phyloP scores from a whole-genome alignment of 768 basidiomycete species.

The Naganishia kalamii region DNA sequence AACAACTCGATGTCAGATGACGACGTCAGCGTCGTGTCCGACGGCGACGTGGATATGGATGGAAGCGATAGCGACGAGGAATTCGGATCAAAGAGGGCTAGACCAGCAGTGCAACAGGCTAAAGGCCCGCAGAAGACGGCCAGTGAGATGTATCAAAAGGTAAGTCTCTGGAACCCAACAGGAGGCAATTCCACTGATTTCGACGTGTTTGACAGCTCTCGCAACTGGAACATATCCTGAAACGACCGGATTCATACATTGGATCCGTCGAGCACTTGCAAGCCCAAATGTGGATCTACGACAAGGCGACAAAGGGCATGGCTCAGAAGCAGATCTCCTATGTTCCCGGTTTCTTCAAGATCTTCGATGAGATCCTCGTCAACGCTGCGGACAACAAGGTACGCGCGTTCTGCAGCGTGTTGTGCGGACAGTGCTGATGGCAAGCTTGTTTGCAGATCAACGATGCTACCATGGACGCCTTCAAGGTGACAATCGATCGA shows the following conservation, averaged over 20 bases:
- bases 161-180: constrained; percentile 45
- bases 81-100: constrained; percentile 50
- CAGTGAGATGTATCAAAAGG: constrained; percentile 86
- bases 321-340: constrained; percentile 61
- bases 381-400: constrained; percentile 99
- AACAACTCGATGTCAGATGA: constrained; percentile 40
- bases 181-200: not conserved
- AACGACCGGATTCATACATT: constrained; percentile 61
- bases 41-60: constrained; percentile 51
- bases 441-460: constrained; percentile 62
- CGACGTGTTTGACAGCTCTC: constrained; percentile 58
- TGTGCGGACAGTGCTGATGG: not conserved
- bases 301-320: constrained; percentile 76
- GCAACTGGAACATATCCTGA: constrained; percentile 75
- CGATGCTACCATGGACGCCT: constrained; percentile 78
- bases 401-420: constrained; percentile 27
- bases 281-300: constrained; percentile 89
- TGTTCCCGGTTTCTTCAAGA: constrained; percentile 98
- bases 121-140: constrained; percentile 59
- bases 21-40: constrained; percentile 28
- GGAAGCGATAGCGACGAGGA: constrained; percentile 43
- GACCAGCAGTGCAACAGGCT: constrained; percentile 38
- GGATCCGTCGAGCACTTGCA: constrained; percentile 86
- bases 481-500: constrained; percentile 80
- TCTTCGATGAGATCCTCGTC: constrained; percentile 96